These are phyloP conservation scores for Septoria petroselini DNA, from an alignment of 2,329 filamentous ascomycete genomes.

Conservation along the genomic window DNA sequence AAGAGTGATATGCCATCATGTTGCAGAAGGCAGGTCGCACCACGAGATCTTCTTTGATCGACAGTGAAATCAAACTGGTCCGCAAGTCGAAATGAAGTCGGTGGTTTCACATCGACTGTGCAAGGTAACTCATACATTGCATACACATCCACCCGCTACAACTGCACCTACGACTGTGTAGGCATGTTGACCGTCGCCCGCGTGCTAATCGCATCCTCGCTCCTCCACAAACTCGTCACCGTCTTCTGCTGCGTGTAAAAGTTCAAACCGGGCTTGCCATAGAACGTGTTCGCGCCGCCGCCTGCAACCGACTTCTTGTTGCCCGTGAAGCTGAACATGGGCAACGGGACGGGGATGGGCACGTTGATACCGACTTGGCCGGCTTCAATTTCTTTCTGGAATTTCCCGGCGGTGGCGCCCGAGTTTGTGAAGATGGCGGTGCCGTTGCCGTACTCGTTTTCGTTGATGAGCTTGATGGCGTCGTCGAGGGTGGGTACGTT, in stretches of 20 bases:
- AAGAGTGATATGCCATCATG: too few relatives aligned
- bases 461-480: conserved; percentile 77
- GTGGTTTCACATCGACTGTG: too few relatives aligned
- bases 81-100: background rate
- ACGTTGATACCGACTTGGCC: conserved; percentile 86
- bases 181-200: conserved; percentile 92
- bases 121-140: conserved; percentile 11
- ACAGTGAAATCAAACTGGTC: too few relatives aligned
- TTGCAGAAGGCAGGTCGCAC: too few relatives aligned
- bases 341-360: conserved; percentile 62
- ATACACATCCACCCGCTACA: background rate
- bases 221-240: conserved; percentile 86
- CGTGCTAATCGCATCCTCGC: conserved; percentile 76
- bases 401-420: conserved; percentile 71
- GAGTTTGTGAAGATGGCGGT: conserved; percentile 79
- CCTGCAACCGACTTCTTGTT: conserved; percentile 87
- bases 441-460: conserved; percentile 83
- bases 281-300: conserved; percentile 89
- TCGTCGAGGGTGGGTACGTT: conserved; percentile 76
- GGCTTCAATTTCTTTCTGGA: conserved; percentile 77
- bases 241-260: conserved; percentile 99
- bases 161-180: conserved; percentile 48
- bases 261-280: conserved; percentile 84
- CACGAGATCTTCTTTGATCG: too few relatives aligned
- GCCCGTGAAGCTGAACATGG: conserved; percentile 50